These are phyloP conservation scores for Globisporangium megalacanthum DNA, from an alignment of 352 stramenopile genomes.

Conservation along the genomic window DNA sequence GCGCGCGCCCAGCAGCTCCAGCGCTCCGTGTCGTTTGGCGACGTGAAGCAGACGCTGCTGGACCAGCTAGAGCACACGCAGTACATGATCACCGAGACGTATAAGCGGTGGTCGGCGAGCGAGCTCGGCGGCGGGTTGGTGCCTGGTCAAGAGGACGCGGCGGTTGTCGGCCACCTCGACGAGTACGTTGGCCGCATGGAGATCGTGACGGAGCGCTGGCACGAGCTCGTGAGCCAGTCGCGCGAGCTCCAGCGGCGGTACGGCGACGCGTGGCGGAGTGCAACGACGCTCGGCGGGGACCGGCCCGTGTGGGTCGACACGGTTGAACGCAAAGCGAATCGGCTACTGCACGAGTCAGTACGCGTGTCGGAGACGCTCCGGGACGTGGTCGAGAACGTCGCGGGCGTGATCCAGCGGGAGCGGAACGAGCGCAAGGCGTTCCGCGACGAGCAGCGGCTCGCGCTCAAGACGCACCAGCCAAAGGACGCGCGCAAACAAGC, in stretches of 20 bases:
- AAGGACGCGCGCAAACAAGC: constrained; percentile 15
- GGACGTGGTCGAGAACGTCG: constrained; percentile 45
- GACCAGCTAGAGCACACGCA: constrained; percentile 74
- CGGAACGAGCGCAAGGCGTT: constrained; percentile 30
- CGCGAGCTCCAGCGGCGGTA: constrained; percentile 47
- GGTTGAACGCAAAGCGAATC: constrained; percentile 48
- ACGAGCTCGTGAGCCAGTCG: constrained; percentile 49
- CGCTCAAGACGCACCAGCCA: constrained; percentile 7
- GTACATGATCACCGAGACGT: constrained; percentile 70
- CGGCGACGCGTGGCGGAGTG: constrained; percentile 32
- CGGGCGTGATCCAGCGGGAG: constrained; percentile 34
- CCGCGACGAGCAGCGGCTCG: constrained; percentile 21
- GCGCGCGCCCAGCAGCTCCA: constrained; percentile 50
- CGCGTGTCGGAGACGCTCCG: constrained; percentile 51
- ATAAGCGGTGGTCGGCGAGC: constrained; percentile 67
- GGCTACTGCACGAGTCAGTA: constrained; percentile 44
- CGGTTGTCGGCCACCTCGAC: constrained; percentile 40
- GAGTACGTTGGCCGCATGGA: constrained; percentile 55
- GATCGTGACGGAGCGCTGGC: constrained; percentile 45
- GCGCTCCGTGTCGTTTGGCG: constrained; percentile 42
- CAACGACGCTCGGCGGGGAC: constrained; percentile 22
- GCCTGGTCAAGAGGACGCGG: constrained; percentile 5
- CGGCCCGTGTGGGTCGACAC: constrained; percentile 48
- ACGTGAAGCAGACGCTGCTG: constrained; percentile 69
- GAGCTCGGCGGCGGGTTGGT: constrained; percentile 20